phyloP scores from a whole-genome alignment of 2,329 filamentous ascomycete genomes.

The Neofusicoccum umdonicola region DNA sequence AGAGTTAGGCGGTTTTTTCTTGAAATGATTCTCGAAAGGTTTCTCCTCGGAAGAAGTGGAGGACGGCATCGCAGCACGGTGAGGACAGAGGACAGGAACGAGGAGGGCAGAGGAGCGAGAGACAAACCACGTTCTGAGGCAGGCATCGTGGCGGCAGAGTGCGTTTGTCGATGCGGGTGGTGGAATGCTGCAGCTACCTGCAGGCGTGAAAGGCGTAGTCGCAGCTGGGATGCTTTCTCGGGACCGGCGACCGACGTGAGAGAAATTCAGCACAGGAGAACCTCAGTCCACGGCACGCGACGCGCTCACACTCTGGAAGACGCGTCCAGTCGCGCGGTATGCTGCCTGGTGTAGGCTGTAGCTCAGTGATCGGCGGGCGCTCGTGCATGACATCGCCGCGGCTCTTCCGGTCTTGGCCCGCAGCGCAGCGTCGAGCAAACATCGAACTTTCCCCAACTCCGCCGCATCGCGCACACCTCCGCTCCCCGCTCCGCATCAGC shows the following conservation, averaged over 20 bases:
- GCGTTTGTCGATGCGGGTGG: neutral
- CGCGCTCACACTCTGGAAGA: neutral
- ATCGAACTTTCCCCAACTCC: neutral
- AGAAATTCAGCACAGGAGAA: neutral
- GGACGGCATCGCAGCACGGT: too few relatives aligned
- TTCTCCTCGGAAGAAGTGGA: neutral
- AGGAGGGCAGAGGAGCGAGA: neutral
- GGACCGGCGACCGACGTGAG: neutral
- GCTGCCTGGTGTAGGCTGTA: conserved; percentile 3
- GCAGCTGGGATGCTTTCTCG: too few relatives aligned
- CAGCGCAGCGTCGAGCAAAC: neutral
- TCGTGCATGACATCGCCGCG: conserved; percentile 3
- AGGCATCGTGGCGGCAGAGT: conserved; percentile 23
- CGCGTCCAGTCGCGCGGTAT: conserved; percentile 9
- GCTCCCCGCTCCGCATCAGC: neutral
- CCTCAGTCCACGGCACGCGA: neutral
- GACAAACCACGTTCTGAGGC: conserved; percentile 17
- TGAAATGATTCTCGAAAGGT: too few relatives aligned
- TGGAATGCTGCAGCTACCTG: neutral
- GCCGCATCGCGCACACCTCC: neutral
- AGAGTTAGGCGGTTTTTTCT: neutral
- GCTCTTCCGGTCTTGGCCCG: conserved; percentile 3
- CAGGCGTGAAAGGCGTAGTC: neutral
- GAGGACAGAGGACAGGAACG: neutral
- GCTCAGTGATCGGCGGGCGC: neutral